Conservation (phyloP, 2,329 filamentous ascomycete species). For the Leptosphaerulina australis region DNA sequence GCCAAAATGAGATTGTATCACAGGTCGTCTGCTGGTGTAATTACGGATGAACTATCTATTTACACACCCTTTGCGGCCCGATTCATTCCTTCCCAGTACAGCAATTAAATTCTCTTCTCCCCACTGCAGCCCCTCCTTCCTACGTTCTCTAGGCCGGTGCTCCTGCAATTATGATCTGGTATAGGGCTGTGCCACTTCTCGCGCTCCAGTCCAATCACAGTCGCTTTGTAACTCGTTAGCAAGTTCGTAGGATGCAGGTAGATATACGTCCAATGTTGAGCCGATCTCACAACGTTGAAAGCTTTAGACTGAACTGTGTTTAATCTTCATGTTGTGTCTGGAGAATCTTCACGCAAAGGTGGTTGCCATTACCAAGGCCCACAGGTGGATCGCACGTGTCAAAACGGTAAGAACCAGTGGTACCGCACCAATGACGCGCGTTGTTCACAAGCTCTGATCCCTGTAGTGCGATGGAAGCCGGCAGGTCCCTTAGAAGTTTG, state of each 20-base stretch:
- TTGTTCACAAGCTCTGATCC: constrained; percentile 5
- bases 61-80: no score
- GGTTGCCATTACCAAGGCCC: neutral
- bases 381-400: constrained; percentile 12
- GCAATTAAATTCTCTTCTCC: no score
- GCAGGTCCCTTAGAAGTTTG: constrained; percentile 20
- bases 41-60: no score
- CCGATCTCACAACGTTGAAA: neutral
- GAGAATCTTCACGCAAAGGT: neutral
- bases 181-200: no score
- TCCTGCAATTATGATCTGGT: no score
- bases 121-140: no score
- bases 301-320: neutral
- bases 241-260: neutral
- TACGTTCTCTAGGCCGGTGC: no score
- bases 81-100: no score
- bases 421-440: constrained; percentile 14
- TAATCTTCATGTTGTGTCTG: constrained; percentile 7
- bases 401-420: constrained; percentile 4
- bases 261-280: neutral
- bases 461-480: constrained; percentile 11
- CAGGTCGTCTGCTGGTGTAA: no score
- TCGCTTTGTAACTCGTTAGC: neutral
- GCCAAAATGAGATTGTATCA: no score
- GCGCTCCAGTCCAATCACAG: no score